Base-by-base conservation (phyloP, 1,284 basidiomycete species). In the Melampsora larici-populina region DNA sequence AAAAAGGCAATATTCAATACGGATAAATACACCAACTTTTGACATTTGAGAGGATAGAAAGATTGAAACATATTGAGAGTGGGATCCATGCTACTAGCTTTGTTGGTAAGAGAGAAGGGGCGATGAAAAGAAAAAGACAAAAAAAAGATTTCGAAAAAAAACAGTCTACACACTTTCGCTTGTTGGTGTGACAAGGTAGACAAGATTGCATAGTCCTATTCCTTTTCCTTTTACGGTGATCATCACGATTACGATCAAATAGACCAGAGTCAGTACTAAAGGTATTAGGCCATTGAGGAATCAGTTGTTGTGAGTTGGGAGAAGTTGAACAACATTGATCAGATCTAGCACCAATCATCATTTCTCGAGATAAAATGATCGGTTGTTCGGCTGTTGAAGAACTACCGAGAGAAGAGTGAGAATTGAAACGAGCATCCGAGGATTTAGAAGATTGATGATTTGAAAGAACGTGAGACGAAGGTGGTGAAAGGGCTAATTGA, bases 131-230 rank as follows among this genome's bases (percentile, higher is more conserved):
- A 49, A 48, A 18, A 55, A 21, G 36, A 49, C 17, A 49, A 31
- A 8, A 40, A 21, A 18, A 24, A 33, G 40, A 11, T 9, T 13
- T 63, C 15, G 60, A 63, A 26, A 8, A 64, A 18, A 36, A 8
- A 31, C 21, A 58, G 4, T 31, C 36, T 36, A 73, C 87, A 79
- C 79, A 92, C 92, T 93, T 94, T 82, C 92, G 87, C 86, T 94
- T 94, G 76, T 93, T 93, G 68, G 92, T 93, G 84, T 94, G 93
- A 85, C 92, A 95, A 81, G 94, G 93, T 77, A 95, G 87, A 83
- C 92, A 95, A 29, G 88, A 89, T 85, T 93, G 90, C 8, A 92
- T 94, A 55, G 92, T 93, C 82, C 93, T 87, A 86, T 95, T 94
- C 82, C 92, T 88, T 82, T 92, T 87, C 78, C 87, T 84, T 80